phyloP scores from a whole-genome alignment of 1,139 yeast species.

The Kazachstania sp. region DNA sequence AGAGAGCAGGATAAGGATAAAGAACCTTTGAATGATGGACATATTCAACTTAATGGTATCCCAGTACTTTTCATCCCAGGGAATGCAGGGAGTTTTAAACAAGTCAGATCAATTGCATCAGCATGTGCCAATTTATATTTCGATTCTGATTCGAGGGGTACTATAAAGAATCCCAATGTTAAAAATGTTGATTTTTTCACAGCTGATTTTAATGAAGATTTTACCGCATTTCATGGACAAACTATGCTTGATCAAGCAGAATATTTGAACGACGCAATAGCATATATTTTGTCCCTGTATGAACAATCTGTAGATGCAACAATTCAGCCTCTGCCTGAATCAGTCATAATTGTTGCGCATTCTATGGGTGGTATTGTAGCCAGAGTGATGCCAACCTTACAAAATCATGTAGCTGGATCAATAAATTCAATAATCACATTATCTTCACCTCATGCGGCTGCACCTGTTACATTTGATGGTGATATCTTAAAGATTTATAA shows the following conservation, averaged over 20 bases:
- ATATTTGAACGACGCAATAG: slow-evolving; percentile 79
- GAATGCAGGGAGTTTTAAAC: slow-evolving; percentile 90
- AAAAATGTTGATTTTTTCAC: slow-evolving; percentile 67
- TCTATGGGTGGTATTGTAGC: slow-evolving; percentile 98
- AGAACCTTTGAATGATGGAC: slow-evolving; percentile 38
- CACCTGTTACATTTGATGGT: slow-evolving; percentile 94
- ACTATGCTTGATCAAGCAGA: slow-evolving; percentile 93
- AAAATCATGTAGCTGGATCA: slow-evolving; percentile 62
- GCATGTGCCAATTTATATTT: slow-evolving; percentile 49
- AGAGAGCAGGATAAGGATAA: slow-evolving; percentile 68
- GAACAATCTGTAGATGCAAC: slow-evolving; percentile 19
- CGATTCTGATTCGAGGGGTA: slow-evolving; percentile 28
- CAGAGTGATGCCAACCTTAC: slow-evolving; percentile 67
- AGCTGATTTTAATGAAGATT: slow-evolving; percentile 92
- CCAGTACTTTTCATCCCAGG: slow-evolving; percentile 95
- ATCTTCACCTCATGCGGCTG: slow-evolving; percentile 87
- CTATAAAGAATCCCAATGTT: slow-evolving; percentile 26
- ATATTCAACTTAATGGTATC: slow-evolving; percentile 50
- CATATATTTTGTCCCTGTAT: slow-evolving; percentile 65
- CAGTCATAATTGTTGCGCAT: slow-evolving; percentile 80
- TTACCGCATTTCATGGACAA: slow-evolving; percentile 93
- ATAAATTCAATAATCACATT: slow-evolving; percentile 79
- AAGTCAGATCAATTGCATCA: slow-evolving; percentile 87
- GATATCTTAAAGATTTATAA: slow-evolving; percentile 70
- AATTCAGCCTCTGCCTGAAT: slow-evolving; percentile 39